Base-by-base conservation (phyloP, 495 filamentous ascomycete genomes). In the Lentithecium fluviatile region DNA sequence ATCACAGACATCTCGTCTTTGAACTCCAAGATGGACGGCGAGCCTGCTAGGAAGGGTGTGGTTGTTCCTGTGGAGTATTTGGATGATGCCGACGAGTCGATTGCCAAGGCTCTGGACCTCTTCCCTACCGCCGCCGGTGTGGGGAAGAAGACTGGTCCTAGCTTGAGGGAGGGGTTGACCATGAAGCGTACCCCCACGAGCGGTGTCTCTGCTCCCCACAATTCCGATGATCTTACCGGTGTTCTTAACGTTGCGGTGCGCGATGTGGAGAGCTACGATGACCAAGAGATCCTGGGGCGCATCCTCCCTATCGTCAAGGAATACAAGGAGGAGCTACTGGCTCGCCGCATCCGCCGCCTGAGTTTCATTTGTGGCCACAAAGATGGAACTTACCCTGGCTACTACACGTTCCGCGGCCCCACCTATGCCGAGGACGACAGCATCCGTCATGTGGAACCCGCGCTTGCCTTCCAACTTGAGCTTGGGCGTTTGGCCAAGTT, bases 321-420 rank as follows among this genome's bases (percentile, higher is more conserved):
- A 25, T 83, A 85, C 78, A 92, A 90, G 78, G 84, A 88, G 6
- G 94, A 98, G 62, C 78, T 97, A 42, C 76, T 91, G 36, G 75
- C 84, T 51, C 88, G 88, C 62, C 83, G 88, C 17, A 83, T 98
- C 52, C 91, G 94, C 54, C 87, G 94, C 60, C 77, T 98, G 10
- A 97, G 90, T 32, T 96, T 98, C 79, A 91, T 97, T 71, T 97
- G 94, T 71, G 94, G 94, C 45, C 89, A 89, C 77, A 90, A 87
- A 65, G 88, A 97, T 71, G 95, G 95, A 45, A 89, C 91, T 23
- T 97, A 97, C 72, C 94, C 95, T 29, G 90, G 88, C 19, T 97
- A 98, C 82, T 97, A 87, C 79, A 98, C 94, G 38, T 97, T 97
- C 89, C 86, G 94, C 67, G 92, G 92, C 3, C 92, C 95, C 34